Percentiles rank a stretch among this genome's conserved stretches.
Conservation (phyloP, 2,329 filamentous ascomycete species). For the Colletotrichum orbiculare region DNA sequence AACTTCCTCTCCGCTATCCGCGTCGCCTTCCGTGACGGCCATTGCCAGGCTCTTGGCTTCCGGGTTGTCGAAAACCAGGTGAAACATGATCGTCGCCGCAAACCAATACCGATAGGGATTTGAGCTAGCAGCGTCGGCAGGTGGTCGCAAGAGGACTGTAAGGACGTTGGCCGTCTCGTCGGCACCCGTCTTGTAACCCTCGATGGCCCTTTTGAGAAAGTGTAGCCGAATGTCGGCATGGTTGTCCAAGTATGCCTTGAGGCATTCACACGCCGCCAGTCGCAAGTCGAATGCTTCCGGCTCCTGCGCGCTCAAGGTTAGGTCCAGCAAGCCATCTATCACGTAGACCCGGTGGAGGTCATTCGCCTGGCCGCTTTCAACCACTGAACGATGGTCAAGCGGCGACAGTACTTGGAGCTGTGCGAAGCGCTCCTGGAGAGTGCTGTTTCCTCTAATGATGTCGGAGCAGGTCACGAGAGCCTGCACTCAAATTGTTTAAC, state of each 20-base stretch:
- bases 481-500: conserved; percentile 50
- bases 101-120: conserved; percentile 95
- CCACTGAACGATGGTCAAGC: conserved; percentile 54
- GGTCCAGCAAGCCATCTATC: conserved; percentile 90
- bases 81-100: conserved; percentile 86
- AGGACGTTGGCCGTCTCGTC: conserved; percentile 91
- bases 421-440: conserved; percentile 88
- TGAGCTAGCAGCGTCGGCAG: conserved; percentile 67
- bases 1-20: conserved; percentile 90
- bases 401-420: conserved; percentile 81
- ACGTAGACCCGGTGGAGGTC: conserved; percentile 80
- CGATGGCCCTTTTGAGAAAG: conserved; percentile 88
- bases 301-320: conserved; percentile 77
- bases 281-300: conserved; percentile 81
- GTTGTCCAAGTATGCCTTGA: conserved; percentile 90
- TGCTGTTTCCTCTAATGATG: conserved; percentile 83
- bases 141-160: conserved; percentile 79
- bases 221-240: conserved; percentile 85
- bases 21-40: conserved; percentile 88
- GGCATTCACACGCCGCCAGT: conserved; percentile 86
- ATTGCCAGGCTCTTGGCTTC: conserved; percentile 84
- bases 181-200: conserved; percentile 80
- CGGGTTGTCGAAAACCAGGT: conserved; percentile 83
- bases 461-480: conserved; percentile 88
- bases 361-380: conserved; percentile 56